Percentiles rank a stretch among this genome's conserved stretches.
These are phyloP conservation scores for Penicillium polonicum DNA, from an alignment of 2,329 filamentous ascomycete genomes.

Conservation along the genomic window DNA sequence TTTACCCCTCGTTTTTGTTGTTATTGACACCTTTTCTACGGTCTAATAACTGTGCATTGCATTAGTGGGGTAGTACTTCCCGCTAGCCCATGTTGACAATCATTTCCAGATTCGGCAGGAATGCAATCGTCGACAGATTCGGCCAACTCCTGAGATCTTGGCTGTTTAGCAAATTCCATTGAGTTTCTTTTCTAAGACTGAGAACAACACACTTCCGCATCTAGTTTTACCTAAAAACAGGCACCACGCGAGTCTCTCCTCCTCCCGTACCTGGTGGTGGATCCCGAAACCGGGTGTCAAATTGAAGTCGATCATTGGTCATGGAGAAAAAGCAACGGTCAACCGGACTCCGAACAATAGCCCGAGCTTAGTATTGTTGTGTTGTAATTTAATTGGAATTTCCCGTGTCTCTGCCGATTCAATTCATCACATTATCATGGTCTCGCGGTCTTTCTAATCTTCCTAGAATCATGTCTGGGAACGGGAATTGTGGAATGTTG, in stretches of 20 bases:
- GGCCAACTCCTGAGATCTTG: background rate
- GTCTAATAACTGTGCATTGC: background rate
- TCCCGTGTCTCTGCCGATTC: background rate
- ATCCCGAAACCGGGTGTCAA: background rate
- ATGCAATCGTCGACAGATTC: conserved; percentile 1
- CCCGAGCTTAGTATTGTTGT: conserved; percentile 14
- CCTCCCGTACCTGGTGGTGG: background rate
- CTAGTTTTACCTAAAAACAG: conserved; percentile 9
- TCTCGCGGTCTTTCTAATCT: background rate
- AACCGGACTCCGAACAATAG: conserved; percentile 10
- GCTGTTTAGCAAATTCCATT: background rate
- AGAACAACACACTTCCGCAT: conserved; percentile 5
- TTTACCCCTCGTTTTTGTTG: background rate
- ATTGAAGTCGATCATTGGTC: background rate
- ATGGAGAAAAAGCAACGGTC: background rate
- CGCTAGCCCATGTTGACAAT: background rate
- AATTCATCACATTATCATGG: background rate
- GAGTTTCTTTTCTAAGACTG: background rate
- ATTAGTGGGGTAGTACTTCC: background rate
- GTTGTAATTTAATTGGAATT: background rate
- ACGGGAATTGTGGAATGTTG: background rate
- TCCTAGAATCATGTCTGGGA: background rate
- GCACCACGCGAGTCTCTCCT: background rate
- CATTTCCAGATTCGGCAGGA: background rate
- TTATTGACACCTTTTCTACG: background rate